These are phyloP conservation scores for Aspergillus wentii DNA, from an alignment of 495 filamentous ascomycete genomes.

Conservation along the genomic window DNA sequence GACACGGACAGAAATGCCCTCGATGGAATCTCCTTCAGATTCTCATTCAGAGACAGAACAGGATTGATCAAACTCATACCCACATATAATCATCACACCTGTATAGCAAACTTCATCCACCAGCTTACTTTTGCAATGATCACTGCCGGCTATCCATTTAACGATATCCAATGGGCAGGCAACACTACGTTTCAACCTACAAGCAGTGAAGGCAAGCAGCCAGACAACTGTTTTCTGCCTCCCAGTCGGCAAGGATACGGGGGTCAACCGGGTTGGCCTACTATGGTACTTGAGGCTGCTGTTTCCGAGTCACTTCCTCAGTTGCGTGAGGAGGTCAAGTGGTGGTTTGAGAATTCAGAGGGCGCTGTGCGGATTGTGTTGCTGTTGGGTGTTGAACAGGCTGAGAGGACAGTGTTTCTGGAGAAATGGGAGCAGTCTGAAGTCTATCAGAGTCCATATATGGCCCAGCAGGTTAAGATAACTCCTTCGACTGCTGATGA, in stretches of 20 bases:
- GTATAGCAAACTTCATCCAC: background rate
- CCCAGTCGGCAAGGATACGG: background rate
- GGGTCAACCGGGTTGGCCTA: no score
- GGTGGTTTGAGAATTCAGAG: slow-evolving; percentile 1
- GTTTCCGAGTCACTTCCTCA: background rate
- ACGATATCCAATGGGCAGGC: background rate
- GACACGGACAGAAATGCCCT: background rate
- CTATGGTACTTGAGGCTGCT: background rate
- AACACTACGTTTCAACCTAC: background rate
- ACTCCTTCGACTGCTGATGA: no score
- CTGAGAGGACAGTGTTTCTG: background rate
- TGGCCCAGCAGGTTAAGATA: no score
- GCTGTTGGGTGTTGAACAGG: background rate
- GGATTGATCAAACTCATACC: background rate
- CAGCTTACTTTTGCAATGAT: background rate
- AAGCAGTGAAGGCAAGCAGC: background rate
- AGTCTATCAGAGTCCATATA: no score
- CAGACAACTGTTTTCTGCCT: background rate
- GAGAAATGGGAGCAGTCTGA: background rate
- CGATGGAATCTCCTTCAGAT: background rate
- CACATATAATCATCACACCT: background rate
- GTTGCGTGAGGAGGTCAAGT: background rate
- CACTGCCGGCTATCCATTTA: background rate
- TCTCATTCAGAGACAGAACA: background rate
- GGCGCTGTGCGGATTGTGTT: background rate